Evolutionary conservation across 2,329 filamentous ascomycete genomes (phyloP).

Genomic region (Teratosphaeria zuluensis): DNA sequence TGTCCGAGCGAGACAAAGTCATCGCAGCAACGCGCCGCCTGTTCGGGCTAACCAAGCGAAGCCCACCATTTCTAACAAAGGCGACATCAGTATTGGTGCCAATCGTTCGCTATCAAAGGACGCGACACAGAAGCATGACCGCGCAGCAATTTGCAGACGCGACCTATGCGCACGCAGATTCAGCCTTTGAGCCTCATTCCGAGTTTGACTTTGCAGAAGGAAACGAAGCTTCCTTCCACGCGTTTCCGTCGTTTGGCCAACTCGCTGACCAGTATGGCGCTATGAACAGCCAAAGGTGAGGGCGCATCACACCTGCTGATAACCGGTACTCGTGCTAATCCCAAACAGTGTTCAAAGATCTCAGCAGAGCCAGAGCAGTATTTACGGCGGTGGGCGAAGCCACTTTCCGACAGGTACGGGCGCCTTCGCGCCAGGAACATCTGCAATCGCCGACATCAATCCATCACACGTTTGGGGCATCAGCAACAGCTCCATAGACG

Average conservation of each 20-base stretch:
- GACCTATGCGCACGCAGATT: conserved; percentile 6
- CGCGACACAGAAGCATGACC: background rate
- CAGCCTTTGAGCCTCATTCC: conserved; percentile 18
- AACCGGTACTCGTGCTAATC: background rate
- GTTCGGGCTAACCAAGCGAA: background rate
- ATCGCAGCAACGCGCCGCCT: background rate
- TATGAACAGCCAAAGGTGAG: background rate
- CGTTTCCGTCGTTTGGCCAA: background rate
- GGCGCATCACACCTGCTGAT: background rate
- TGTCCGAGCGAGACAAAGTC: background rate
- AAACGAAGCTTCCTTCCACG: conserved; percentile 4
- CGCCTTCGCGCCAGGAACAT: background rate
- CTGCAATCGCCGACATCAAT: background rate
- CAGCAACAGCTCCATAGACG: background rate
- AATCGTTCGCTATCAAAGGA: background rate
- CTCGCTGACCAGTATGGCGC: background rate
- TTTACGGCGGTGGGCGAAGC: background rate
- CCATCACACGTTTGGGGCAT: conserved; percentile 1
- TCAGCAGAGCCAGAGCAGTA: background rate
- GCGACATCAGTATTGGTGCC: background rate
- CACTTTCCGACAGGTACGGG: background rate
- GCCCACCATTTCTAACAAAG: background rate
- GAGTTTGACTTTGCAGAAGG: conserved; percentile 16
- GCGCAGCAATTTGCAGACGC: background rate
- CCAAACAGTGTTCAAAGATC: background rate